phyloP scores from a whole-genome alignment of 345 rosid genomes.

The Salix exigua region DNA sequence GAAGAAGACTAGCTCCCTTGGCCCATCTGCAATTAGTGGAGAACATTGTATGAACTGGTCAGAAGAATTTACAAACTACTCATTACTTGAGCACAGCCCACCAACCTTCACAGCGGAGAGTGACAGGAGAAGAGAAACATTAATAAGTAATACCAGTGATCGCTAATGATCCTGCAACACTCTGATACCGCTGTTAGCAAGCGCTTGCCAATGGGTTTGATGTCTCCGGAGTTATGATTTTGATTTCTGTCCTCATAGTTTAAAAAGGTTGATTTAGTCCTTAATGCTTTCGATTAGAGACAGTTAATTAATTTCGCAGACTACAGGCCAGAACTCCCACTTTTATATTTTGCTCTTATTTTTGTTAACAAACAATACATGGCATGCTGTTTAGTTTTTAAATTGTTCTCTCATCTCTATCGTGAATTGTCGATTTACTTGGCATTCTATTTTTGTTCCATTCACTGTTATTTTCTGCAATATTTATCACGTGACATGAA shows the following conservation, averaged over 20 bases:
- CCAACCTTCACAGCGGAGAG: not conserved
- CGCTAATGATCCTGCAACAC: not conserved
- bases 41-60: not conserved
- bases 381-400: too few relatives aligned
- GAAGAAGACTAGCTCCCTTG: not conserved
- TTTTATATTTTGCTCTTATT: too few relatives aligned
- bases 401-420: too few relatives aligned
- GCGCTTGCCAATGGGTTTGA: not conserved
- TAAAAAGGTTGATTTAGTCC: too few relatives aligned
- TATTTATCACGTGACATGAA: too few relatives aligned
- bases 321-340: too few relatives aligned
- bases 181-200: not conserved
- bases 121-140: not conserved
- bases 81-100: not conserved
- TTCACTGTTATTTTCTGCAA: too few relatives aligned
- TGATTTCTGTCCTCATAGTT: not conserved
- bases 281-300: too few relatives aligned
- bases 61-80: not conserved
- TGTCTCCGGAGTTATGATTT: not conserved
- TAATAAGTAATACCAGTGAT: not conserved
- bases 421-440: too few relatives aligned
- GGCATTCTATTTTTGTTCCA: too few relatives aligned
- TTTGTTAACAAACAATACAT: too few relatives aligned
- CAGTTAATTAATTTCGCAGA: too few relatives aligned
- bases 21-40: not conserved